Base-by-base conservation (phyloP, 768 basidiomycete species). In the Podaxis pistillaris region DNA sequence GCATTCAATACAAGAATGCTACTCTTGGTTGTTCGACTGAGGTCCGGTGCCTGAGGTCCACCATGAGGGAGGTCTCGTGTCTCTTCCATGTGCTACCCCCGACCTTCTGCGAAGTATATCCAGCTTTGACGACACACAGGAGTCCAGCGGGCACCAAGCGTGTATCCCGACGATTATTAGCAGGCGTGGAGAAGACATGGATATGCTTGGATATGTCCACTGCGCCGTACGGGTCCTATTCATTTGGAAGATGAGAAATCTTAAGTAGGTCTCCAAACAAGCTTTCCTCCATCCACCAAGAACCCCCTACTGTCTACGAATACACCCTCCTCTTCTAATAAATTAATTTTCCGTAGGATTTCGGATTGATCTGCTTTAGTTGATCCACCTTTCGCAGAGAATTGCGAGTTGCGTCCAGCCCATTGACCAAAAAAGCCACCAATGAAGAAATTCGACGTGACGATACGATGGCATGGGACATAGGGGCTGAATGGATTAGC, bases 391-490 rank as follows among this genome's bases (percentile, higher is more conserved):
- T 50, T 1, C 8, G 3, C 22, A 12, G 22, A 50, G 12, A 8
- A 6, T 9, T 12, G 22, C 9, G 49, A 22, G 3, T 37, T 36
- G 19, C 44, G 60, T 37, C 73, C 76, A 3, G 80, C 82, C 84
- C 86, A 87, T 70, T 88, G 84, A 17, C 87, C 88, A 44, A 72
- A 75, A 68, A 85, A 89, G 0, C 89, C 89, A 2, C 87, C 88
- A 12, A 89, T 76, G 58, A 79, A 87, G 11, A 80, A 70, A 64
- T 79, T 83, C 0, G 86, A 83, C 0, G 87, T 85, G 13, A 90
- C 82, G 57, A 91, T 80, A 37, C 89, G 83, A 67, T 90, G 89
- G 63, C 89, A 91, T 50, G 22, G 26, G 28, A 50, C 19, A 33
- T 30, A 52, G 22, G 26, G 19, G 49, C 22, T 24, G 46, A 37